Conservation (phyloP, 345 rosid genomes). For the Heritiera fomes region DNA sequence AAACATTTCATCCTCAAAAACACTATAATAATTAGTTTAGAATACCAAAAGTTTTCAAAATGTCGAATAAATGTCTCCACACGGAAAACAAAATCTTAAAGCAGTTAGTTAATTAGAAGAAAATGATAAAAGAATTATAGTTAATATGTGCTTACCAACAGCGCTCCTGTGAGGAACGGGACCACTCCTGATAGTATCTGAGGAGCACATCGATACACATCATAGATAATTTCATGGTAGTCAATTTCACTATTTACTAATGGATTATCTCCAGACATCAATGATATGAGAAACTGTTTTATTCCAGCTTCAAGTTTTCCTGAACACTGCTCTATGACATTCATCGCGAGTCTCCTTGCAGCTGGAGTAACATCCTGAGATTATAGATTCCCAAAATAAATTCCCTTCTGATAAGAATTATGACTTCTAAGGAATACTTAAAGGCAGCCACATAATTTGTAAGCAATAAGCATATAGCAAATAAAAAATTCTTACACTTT, state of each 20-base stretch:
- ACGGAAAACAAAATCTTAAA: background rate
- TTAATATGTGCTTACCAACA: slow-evolving; percentile 61
- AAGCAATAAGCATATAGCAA: slow-evolving; percentile 15
- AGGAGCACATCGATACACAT: slow-evolving; percentile 78
- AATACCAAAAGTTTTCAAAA: background rate
- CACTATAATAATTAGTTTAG: background rate
- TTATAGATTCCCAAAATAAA: slow-evolving; percentile 32
- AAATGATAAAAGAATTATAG: slow-evolving; percentile 1
- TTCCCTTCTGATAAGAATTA: slow-evolving; percentile 20
- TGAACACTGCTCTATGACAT: slow-evolving; percentile 79
- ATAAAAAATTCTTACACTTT: slow-evolving; percentile 54
- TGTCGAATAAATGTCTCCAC: background rate
- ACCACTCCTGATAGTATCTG: slow-evolving; percentile 79
- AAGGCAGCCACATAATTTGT: background rate
- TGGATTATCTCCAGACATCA: slow-evolving; percentile 77
- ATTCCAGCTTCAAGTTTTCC: slow-evolving; percentile 84
- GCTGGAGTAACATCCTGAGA: slow-evolving; percentile 63
- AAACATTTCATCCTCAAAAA: background rate
- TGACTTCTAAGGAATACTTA: slow-evolving; percentile 12
- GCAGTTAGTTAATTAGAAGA: background rate
- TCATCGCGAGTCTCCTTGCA: slow-evolving; percentile 87
- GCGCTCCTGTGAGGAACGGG: slow-evolving; percentile 90
- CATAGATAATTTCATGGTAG: slow-evolving; percentile 89
- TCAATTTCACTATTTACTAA: slow-evolving; percentile 58
- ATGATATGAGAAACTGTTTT: slow-evolving; percentile 83